phyloP scores from a whole-genome alignment of 148 eudicot species.

The Rhododendron simsii region DNA sequence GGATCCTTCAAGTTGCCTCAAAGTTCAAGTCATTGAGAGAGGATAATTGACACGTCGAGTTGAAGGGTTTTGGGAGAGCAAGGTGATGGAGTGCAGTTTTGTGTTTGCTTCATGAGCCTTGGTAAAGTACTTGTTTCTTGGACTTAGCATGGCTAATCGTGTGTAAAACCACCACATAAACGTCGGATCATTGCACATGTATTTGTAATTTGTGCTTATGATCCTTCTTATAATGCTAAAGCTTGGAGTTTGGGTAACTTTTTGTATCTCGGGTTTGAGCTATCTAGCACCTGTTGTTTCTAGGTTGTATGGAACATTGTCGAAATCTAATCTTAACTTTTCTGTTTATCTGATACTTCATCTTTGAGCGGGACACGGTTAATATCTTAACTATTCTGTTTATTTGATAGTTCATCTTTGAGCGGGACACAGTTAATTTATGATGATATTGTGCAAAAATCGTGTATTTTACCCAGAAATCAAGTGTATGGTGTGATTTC shows the following conservation, averaged over 20 bases:
- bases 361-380: background rate
- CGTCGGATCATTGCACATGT: background rate
- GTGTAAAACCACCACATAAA: background rate
- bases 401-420: background rate
- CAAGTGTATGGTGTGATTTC: background rate
- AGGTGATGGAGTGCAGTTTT: background rate
- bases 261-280: background rate
- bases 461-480: background rate
- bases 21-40: conserved; percentile 32
- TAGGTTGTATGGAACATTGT: background rate
- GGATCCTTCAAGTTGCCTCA: conserved; percentile 61
- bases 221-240: background rate
- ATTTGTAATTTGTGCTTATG: background rate
- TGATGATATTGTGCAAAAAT: background rate
- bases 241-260: background rate
- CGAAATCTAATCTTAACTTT: background rate
- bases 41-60: background rate
- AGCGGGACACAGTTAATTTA: background rate
- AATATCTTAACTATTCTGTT: background rate
- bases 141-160: background rate
- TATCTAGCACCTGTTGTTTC: background rate
- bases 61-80: background rate
- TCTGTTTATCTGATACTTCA: background rate
- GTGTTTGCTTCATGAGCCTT: background rate
- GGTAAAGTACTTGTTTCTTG: background rate